Conservation (phyloP, 2,329 filamentous ascomycete genomes). For the Talaromyces marneffei region DNA sequence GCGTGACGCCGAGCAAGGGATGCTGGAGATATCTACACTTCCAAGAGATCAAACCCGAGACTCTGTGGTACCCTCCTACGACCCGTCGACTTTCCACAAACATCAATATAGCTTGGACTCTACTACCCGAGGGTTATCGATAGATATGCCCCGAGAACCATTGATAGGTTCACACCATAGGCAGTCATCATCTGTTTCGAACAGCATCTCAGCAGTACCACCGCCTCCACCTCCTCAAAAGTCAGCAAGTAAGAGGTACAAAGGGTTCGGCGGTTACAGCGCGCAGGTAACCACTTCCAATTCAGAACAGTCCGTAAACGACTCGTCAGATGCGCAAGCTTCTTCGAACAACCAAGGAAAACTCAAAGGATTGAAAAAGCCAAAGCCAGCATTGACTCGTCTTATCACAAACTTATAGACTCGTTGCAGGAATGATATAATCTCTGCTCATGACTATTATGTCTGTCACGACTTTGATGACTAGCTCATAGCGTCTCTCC, state of each 20-base stretch:
- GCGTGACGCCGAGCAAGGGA: conserved; percentile 5
- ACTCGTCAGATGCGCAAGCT: neutral
- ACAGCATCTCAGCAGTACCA: neutral
- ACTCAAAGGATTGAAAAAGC: conserved; percentile 12
- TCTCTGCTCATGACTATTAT: neutral
- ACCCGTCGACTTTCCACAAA: conserved; percentile 28
- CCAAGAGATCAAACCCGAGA: conserved; percentile 18
- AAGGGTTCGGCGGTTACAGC: neutral
- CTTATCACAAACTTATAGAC: conserved; percentile 27
- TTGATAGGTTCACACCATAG: conserved; percentile 6
- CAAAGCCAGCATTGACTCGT: conserved; percentile 32
- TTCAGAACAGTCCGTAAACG: neutral
- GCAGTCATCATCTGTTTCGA: conserved; percentile 9
- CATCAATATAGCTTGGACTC: conserved; percentile 9
- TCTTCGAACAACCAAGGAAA: neutral
- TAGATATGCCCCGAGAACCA: conserved; percentile 10
- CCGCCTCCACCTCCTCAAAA: neutral
- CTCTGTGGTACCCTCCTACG: conserved; percentile 27
- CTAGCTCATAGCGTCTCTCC: neutral
- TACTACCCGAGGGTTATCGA: conserved; percentile 6
- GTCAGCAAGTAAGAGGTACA: neutral
- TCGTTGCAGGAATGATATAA: neutral
- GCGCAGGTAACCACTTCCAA: neutral
- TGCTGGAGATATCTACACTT: conserved; percentile 4
- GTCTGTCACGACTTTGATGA: neutral